phyloP scores from a whole-genome alignment of 78 protist genomes.

The Chrysochromulina parva region DNA sequence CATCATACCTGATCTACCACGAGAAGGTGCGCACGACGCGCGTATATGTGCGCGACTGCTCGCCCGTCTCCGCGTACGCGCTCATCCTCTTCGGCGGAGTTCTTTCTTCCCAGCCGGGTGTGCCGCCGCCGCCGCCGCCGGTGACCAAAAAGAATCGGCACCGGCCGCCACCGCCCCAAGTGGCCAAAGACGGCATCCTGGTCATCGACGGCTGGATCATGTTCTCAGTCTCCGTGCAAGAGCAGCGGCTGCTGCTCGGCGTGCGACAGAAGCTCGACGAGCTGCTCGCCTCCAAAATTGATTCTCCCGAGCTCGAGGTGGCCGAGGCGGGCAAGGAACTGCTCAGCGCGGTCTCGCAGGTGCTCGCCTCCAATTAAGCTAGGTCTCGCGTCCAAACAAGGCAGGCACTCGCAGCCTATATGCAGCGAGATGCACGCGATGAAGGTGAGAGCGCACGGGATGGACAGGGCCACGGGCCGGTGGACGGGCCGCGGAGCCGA shows the following conservation, averaged over 20 bases:
- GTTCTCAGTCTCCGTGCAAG: slow-evolving; percentile 31
- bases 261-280: neutral
- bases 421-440: no score
- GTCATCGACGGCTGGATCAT: slow-evolving; percentile 61
- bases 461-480: no score
- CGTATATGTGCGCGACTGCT: slow-evolving; percentile 50
- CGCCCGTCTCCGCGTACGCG: slow-evolving; percentile 55
- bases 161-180: no score
- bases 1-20: slow-evolving; percentile 28
- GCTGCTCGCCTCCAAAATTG: neutral
- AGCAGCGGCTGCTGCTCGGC: neutral
- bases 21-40: slow-evolving; percentile 38
- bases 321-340: no score
- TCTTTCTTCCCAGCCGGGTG: neutral
- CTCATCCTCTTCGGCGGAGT: slow-evolving; percentile 73
- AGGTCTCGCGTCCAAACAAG: no score
- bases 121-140: neutral
- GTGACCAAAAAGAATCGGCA: no score
- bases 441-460: no score
- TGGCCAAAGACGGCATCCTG: neutral
- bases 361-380: no score
- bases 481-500: no score
- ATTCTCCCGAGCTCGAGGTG: no score
- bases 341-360: no score
- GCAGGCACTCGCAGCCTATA: no score